Percentiles rank a stretch among this genome's conserved stretches.
Evolutionary conservation across 83 land plant genomes (phyloP).

Genomic region (Thuja plicata): DNA sequence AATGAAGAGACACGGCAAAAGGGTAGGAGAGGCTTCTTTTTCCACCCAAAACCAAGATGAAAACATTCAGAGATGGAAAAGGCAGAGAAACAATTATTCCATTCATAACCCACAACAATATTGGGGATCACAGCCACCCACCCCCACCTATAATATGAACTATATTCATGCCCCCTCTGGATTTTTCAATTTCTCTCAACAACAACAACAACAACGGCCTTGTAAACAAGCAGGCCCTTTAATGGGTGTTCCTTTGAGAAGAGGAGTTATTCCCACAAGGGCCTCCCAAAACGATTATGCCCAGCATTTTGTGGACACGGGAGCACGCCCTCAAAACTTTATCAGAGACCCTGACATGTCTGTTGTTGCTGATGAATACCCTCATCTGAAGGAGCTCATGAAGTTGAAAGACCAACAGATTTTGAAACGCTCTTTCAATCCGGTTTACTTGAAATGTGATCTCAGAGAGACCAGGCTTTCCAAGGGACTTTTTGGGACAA

Average conservation of each 20-base stretch:
- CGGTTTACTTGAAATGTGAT: slow-evolving; percentile 85
- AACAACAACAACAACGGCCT: background rate
- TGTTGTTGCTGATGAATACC: slow-evolving; percentile 89
- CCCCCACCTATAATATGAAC: background rate
- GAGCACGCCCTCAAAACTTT: slow-evolving; percentile 89
- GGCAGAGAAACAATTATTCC: background rate
- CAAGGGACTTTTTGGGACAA: slow-evolving; percentile 83
- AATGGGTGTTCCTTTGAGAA: background rate
- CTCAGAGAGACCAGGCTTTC: slow-evolving; percentile 56
- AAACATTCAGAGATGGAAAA: background rate
- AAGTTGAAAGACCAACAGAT: slow-evolving; percentile 89
- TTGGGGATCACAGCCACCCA: no score
- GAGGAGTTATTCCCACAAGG: slow-evolving; percentile 52
- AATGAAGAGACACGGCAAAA: background rate
- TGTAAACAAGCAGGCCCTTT: background rate
- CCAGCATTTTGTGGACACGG: slow-evolving; percentile 96
- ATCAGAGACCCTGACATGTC: slow-evolving; percentile 91
- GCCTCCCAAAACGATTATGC: slow-evolving; percentile 96
- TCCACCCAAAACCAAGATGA: background rate
- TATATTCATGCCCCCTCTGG: background rate
- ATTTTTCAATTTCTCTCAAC: background rate
- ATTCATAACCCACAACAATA: background rate
- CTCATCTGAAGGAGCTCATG: slow-evolving; percentile 91
- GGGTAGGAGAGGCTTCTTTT: background rate
- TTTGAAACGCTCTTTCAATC: slow-evolving; percentile 66